Percentiles rank a stretch among this genome's conserved stretches.
Conservation (phyloP, 2,329 filamentous ascomycete species). For the Paraconiothyrium brasiliense region DNA sequence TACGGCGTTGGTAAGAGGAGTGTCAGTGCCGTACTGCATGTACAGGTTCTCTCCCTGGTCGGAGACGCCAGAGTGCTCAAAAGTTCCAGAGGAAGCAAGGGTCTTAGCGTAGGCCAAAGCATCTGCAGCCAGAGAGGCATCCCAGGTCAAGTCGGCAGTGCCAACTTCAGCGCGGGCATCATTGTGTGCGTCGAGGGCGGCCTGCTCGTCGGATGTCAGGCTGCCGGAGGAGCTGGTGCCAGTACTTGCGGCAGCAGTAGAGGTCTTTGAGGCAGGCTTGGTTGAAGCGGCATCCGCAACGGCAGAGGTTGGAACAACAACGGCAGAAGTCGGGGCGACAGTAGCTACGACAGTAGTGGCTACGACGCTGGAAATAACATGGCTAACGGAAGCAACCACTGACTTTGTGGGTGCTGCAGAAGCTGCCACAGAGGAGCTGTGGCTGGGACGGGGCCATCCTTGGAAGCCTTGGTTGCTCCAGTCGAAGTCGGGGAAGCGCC, state of each 20-base stretch:
- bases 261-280: not conserved
- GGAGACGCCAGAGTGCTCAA: constrained; percentile 15
- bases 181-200: constrained; percentile 14
- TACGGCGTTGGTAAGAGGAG: constrained; percentile 14
- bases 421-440: constrained; percentile 5
- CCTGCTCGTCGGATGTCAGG: constrained; percentile 13
- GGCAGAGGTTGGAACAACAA: not conserved
- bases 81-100: constrained; percentile 6
- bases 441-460: constrained; percentile 3
- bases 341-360: constrained; percentile 1
- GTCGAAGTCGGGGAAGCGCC: constrained; percentile 7
- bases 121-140: constrained; percentile 1
- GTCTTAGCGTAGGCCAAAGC: constrained; percentile 11
- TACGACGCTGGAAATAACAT: constrained; percentile 1
- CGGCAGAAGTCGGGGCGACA: not conserved
- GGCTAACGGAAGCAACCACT: not conserved
- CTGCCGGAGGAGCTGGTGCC: constrained; percentile 1
- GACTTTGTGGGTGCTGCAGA: constrained; percentile 3
- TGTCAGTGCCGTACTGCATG: constrained; percentile 3
- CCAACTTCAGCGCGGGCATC: constrained; percentile 15
- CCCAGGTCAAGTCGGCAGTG: constrained; percentile 13
- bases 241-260: constrained; percentile 7
- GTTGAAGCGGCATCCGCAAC: not conserved
- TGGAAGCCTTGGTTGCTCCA: constrained; percentile 5
- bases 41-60: constrained; percentile 15